Percentiles rank a stretch among this genome's conserved stretches.
phyloP scores from a whole-genome alignment of 345 rosid species.

The Populus simonii region DNA sequence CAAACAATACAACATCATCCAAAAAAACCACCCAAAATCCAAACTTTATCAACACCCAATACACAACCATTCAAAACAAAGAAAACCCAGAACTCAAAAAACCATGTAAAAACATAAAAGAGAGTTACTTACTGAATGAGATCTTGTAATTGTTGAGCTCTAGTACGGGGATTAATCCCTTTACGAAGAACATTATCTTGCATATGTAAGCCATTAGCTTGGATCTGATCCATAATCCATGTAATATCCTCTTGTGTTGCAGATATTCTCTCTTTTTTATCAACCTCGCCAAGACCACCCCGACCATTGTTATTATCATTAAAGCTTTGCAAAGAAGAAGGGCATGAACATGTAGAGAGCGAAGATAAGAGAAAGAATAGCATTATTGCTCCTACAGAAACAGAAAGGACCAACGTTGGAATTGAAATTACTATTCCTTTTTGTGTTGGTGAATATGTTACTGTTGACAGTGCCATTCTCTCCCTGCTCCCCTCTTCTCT shows the following conservation, averaged over 20 bases:
- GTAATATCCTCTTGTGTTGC: slow-evolving; percentile 59
- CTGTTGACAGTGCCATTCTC: slow-evolving; percentile 10
- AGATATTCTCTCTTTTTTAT: slow-evolving; percentile 37
- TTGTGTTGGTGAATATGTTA: slow-evolving; percentile 27
- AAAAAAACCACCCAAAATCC: not conserved
- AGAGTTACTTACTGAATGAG: slow-evolving; percentile 55
- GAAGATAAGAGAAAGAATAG: slow-evolving; percentile 77
- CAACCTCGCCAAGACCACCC: not conserved
- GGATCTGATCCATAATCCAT: slow-evolving; percentile 89
- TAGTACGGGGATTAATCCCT: slow-evolving; percentile 93
- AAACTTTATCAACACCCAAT: not conserved
- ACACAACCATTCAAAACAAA: not conserved
- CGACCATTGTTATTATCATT: not conserved
- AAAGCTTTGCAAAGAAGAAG: slow-evolving; percentile 26
- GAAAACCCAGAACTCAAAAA: not conserved
- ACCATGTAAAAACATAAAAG: not conserved
- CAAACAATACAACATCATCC: not conserved
- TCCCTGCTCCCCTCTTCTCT: not conserved
- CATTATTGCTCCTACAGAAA: slow-evolving; percentile 55
- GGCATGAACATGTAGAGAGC: slow-evolving; percentile 61
- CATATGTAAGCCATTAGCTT: slow-evolving; percentile 83
- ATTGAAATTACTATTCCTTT: slow-evolving; percentile 64
- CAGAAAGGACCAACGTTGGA: slow-evolving; percentile 62
- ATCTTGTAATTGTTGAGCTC: slow-evolving; percentile 87
- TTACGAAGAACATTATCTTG: slow-evolving; percentile 83